Conservation (phyloP, 345 rosid genomes). For the Rhizophora mangle region DNA sequence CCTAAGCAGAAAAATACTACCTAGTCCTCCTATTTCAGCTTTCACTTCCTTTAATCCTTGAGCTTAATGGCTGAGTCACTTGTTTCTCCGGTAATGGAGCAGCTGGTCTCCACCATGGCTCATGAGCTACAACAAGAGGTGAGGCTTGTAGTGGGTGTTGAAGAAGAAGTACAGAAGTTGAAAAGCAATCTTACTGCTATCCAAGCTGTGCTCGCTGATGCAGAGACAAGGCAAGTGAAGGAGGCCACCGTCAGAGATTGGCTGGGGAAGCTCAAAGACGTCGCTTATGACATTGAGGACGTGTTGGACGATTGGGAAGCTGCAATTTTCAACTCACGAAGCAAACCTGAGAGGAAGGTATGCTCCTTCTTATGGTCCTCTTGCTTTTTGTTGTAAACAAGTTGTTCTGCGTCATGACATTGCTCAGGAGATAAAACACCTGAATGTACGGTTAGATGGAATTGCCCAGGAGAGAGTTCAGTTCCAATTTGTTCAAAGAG, state of each 20-base stretch:
- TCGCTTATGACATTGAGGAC: slow-evolving; percentile 5
- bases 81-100: background rate
- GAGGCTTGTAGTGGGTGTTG: background rate
- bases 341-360: slow-evolving; percentile 4
- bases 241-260: background rate
- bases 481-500: background rate
- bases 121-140: background rate
- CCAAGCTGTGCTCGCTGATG: slow-evolving; percentile 7
- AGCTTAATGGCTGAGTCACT: background rate
- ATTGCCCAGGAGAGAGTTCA: too few species aligned
- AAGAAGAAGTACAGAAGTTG: background rate
- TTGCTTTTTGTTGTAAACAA: background rate
- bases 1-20: too few species aligned
- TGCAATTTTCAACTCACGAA: too few species aligned
- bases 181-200: background rate
- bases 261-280: slow-evolving; percentile 6
- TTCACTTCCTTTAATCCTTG: too few species aligned
- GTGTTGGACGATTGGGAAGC: background rate
- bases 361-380: background rate
- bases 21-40: too few species aligned
- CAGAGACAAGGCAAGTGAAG: slow-evolving; percentile 4
- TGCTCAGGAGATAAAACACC: background rate
- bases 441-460: too few species aligned
- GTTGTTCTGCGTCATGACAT: background rate
- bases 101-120: too few species aligned